phyloP scores from a whole-genome alignment of 148 eudicot species.

The Polygonum maritimum region DNA sequence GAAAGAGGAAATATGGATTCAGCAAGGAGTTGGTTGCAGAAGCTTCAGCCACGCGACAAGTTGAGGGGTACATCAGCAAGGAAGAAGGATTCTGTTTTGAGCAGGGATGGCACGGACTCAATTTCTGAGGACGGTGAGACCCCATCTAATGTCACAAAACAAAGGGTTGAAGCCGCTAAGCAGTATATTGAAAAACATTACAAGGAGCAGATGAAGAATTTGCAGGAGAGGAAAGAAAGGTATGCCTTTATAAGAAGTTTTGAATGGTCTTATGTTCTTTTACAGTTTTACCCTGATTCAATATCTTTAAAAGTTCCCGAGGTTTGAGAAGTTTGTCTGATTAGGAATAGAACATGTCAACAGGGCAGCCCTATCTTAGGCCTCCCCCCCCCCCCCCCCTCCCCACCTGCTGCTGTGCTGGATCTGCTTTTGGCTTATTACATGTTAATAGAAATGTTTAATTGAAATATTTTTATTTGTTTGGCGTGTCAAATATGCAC shows the following conservation, averaged over 20 bases:
- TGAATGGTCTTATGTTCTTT: neutral
- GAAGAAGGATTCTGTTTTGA: slow-evolving; percentile 52
- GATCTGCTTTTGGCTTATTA: neutral
- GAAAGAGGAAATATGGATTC: slow-evolving; percentile 56
- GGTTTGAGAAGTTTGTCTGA: neutral
- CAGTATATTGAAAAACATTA: slow-evolving; percentile 97
- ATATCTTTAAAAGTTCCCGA: neutral
- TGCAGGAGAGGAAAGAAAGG: slow-evolving; percentile 96
- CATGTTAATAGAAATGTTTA: neutral
- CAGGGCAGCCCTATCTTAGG: neutral
- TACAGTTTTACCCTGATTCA: neutral
- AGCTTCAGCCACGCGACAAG: slow-evolving; percentile 77
- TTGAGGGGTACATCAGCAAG: slow-evolving; percentile 41
- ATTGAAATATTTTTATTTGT: neutral
- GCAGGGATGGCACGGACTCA: slow-evolving; percentile 40
- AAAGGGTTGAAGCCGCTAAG: slow-evolving; percentile 92
- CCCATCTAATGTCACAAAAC: slow-evolving; percentile 67
- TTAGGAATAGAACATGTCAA: neutral
- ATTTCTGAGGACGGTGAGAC: slow-evolving; percentile 58
- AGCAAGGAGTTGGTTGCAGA: slow-evolving; percentile 91
- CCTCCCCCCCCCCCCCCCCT: neutral
- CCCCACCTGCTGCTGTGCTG: neutral
- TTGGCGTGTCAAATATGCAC: neutral
- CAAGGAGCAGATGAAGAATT: slow-evolving; percentile 96
- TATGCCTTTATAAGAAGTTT: slow-evolving; percentile 19